Base-by-base conservation (phyloP, 2,329 filamentous ascomycete genomes). In the Aspergillus luchuensis region DNA sequence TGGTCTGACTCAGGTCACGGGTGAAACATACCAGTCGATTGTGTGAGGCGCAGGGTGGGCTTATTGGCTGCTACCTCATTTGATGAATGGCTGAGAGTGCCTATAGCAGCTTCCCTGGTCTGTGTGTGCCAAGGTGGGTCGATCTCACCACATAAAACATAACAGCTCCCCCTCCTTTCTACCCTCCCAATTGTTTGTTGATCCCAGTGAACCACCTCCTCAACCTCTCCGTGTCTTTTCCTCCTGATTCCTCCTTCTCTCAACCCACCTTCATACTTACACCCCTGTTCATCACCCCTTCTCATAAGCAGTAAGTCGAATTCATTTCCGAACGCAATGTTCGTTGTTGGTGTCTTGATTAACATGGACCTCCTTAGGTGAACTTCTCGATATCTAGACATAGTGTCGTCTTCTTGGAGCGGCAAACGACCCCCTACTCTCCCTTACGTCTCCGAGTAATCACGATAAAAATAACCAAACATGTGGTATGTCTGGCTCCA, bases 401-500 rank as follows among this genome's bases (percentile, higher is more conserved):
- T 19, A 23, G 41, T 45, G 41, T 45, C 41, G 41, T 45, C 41
- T 45, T 45, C 19, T 23, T 45, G 41, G 5, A 36, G 5, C 33
- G 10, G 13, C 10, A 36, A 36, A 36, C 33, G 33, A 11, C 11
- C 19, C 41, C 54, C 10, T 30, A 30, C 8, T 7, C 38, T 39
- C 28, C 19, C 39, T 33, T 23, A 25, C 17, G 25, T 23, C 25
- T 54, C 30, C 36, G 43, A 25, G 30, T 19, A 33, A 39, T 28
- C 25, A n/a, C 49, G 55, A 62, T 51, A 48, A 49, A 43, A 30
- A 58, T 52, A 30, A 58, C 51, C 60, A 68, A 74, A 57, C 65
- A 76, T 77, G 75, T 76, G 74, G 75, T 77, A 70, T 56, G 74
- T 66, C 49, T 25, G 52, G 19, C 28, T 41, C 13, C 33, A 36